phyloP scores from a whole-genome alignment of 139 green algal species.

The Chlorella sorokiniana region DNA sequence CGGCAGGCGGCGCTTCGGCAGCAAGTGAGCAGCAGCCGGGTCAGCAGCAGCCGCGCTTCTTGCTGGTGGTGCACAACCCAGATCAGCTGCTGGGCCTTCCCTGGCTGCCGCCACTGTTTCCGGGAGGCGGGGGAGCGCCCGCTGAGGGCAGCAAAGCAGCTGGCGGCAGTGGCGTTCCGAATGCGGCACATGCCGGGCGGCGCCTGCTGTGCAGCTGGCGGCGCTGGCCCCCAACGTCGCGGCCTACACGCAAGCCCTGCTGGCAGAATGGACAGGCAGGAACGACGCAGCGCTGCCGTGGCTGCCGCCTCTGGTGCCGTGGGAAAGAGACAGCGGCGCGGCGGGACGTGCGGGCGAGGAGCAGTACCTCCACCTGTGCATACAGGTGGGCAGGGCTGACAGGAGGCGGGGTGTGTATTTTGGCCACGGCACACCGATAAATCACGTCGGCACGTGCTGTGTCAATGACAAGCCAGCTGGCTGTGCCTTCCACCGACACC shows the following conservation, averaged over 20 bases:
- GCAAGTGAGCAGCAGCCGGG: background rate
- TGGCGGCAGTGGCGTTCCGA: background rate
- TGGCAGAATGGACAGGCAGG: background rate
- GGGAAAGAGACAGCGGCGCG: background rate
- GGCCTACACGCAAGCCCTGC: background rate
- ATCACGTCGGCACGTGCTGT: background rate
- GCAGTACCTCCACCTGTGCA: background rate
- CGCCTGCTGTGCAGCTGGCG: constrained; percentile 1
- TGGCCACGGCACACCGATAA: background rate
- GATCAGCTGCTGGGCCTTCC: background rate
- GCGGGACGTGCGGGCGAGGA: background rate
- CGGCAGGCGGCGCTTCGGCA: background rate
- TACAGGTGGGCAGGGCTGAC: background rate
- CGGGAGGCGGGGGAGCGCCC: too few species aligned
- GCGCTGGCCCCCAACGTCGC: background rate
- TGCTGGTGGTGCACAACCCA: background rate
- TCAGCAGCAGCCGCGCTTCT: background rate
- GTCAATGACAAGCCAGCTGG: background rate
- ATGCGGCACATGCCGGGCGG: background rate
- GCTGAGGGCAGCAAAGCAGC: too few species aligned
- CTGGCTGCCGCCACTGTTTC: too few species aligned
- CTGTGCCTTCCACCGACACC: too few species aligned
- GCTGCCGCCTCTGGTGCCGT: constrained; percentile 3
- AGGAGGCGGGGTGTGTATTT: too few species aligned
- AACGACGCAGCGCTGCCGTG: background rate